Evolutionary conservation across 495 filamentous ascomycete species (phyloP), one percentile per base, ranked within the genome.

Genomic region (Aspergillus bertholletiae): DNA sequence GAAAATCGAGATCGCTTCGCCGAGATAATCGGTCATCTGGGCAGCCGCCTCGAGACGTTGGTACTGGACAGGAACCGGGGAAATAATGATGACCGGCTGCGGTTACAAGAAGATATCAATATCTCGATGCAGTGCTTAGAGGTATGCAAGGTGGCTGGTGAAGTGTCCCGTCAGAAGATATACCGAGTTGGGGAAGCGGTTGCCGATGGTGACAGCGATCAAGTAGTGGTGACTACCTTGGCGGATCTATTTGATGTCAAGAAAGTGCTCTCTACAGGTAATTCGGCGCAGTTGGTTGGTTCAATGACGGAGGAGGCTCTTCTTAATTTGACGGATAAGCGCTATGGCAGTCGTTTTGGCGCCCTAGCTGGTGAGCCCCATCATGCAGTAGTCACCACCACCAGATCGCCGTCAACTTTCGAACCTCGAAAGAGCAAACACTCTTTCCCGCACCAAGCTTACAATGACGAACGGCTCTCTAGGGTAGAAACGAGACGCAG

Each of bases 171-270:
- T 45, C 60, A 64, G 56, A 72, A 72, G 45, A 64, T 62, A 56
- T 64, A 64, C 50, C 61, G 52, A 46, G 32, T 67, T 46, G 66
- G 64, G 21, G 66, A 72, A 53, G 56, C 61, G 22, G 55, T 69
- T 63, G 64, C 69, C 24, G 66, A 69, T 44, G 62, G 58, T 30
- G 57, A 69, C 46, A 57, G 66, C 53, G 69, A 69, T 55, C 66
- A 69, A 64, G 60, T 68, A 22, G 66, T 69, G 54, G 56, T 72
- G 60, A 72, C 54, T 54, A 69, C 64, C 22, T 57, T 72, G 49
- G 62, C 64, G 35, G 64, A 68, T 64, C 59, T 69, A 53, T 72
- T 72, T 53, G 54, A 67, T 55, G 55, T 72, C 41, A 53, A 58
- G 46, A 68, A 64, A 57, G 64, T 55, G 35, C 47, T 54, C 43